Evolutionary conservation across 2,329 filamentous ascomycete species (phyloP).

Genomic region (Cercospora citrullina): DNA sequence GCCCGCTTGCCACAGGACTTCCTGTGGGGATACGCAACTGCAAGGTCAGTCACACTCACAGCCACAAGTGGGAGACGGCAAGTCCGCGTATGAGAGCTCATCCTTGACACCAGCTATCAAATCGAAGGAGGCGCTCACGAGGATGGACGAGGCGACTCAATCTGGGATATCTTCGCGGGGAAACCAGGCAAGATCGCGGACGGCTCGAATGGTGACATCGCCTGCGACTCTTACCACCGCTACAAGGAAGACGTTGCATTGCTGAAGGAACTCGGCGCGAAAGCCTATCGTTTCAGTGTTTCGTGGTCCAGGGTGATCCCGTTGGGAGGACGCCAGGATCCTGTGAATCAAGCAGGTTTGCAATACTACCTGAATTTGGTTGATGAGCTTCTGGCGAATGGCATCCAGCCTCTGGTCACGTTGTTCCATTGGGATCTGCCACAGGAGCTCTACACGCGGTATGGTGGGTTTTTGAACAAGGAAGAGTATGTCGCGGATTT

Average conservation of each 20-base stretch:
- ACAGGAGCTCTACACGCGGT: slow-evolving; percentile 73
- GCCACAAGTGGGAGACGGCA: slow-evolving; percentile 34
- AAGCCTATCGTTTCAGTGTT: slow-evolving; percentile 80
- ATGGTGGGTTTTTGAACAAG: slow-evolving; percentile 77
- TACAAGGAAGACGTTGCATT: slow-evolving; percentile 75
- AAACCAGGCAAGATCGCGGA: slow-evolving; percentile 81
- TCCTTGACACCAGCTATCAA: slow-evolving; percentile 65
- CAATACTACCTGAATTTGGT: slow-evolving; percentile 77
- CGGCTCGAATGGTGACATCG: slow-evolving; percentile 70
- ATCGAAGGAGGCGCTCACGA: slow-evolving; percentile 75
- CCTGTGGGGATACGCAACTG: slow-evolving; percentile 78
- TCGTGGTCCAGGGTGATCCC: slow-evolving; percentile 83
- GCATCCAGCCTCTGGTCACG: slow-evolving; percentile 78
- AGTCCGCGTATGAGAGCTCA: slow-evolving; percentile 4
- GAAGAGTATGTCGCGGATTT: slow-evolving; percentile 81
- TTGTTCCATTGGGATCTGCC: slow-evolving; percentile 89
- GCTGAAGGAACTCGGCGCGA: slow-evolving; percentile 70
- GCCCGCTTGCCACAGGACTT: slow-evolving; percentile 42
- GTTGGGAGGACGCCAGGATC: slow-evolving; percentile 77
- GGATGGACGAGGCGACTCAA: slow-evolving; percentile 77
- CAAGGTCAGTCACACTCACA: slow-evolving; percentile 53
- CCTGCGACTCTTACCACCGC: slow-evolving; percentile 85
- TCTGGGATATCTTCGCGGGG: slow-evolving; percentile 88
- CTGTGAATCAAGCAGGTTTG: slow-evolving; percentile 75
- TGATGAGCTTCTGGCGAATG: slow-evolving; percentile 72